Conservation (phyloP, 2,329 filamentous ascomycete genomes). For the Fusarium sp. region DNA sequence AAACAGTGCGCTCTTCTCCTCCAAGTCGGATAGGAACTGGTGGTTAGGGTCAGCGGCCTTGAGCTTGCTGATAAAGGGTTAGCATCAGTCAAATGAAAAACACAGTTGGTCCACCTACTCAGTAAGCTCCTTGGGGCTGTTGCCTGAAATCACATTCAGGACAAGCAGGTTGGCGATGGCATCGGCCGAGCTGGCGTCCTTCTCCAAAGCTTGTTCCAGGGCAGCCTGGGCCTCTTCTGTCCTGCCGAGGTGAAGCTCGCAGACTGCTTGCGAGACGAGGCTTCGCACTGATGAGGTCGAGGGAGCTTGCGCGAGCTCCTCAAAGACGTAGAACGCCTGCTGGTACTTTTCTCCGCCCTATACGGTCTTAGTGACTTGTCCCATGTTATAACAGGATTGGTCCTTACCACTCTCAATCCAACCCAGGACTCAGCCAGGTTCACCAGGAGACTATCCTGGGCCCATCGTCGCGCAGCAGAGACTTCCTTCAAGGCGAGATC, state of each 20-base stretch:
- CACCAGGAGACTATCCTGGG: constrained; percentile 91
- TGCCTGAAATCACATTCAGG: constrained; percentile 80
- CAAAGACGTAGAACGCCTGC: constrained; percentile 96
- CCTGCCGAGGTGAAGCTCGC: constrained; percentile 90
- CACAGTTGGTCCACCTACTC: constrained; percentile 60
- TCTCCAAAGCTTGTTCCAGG: constrained; percentile 80
- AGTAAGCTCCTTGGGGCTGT: constrained; percentile 71
- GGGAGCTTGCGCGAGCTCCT: constrained; percentile 91
- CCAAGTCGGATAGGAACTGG: constrained; percentile 76
- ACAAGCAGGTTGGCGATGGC: constrained; percentile 87
- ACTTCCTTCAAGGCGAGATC: constrained; percentile 94
- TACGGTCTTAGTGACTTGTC: constrained; percentile 39
- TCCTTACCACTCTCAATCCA: constrained; percentile 79
- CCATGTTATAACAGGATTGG: not conserved
- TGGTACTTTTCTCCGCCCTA: constrained; percentile 96
- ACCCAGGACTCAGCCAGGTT: constrained; percentile 98
- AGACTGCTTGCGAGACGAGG: constrained; percentile 88
- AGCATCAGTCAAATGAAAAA: constrained; percentile 27
- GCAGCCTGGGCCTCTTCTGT: constrained; percentile 90
- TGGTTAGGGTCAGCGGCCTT: constrained; percentile 73
- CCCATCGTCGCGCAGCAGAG: constrained; percentile 86
- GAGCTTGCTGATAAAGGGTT: constrained; percentile 59
- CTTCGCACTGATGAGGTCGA: constrained; percentile 80
- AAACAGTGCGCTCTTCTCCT: constrained; percentile 88
- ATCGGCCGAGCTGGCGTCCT: constrained; percentile 76